Evolutionary conservation across 805 yeast genomes (phyloP).

Genomic region (Clavispora phyllophila): DNA sequence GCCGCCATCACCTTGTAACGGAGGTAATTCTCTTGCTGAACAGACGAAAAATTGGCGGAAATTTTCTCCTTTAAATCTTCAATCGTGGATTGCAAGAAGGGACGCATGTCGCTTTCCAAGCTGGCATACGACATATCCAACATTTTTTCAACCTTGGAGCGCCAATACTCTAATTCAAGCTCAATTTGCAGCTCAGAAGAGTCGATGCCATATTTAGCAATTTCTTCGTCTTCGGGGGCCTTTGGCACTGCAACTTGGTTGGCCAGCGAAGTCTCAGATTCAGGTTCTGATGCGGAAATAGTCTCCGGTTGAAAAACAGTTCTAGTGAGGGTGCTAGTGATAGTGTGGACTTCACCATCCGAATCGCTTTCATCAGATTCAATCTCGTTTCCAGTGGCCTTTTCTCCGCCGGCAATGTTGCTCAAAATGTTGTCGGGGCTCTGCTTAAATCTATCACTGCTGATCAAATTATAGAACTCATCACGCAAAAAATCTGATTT

Average conservation of each 20-base stretch:
- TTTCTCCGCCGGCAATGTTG: slow-evolving; percentile 2
- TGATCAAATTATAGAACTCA: slow-evolving; percentile 6
- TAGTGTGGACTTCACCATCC: not conserved
- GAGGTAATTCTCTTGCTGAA: slow-evolving; percentile 26
- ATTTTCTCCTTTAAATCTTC: slow-evolving; percentile 22
- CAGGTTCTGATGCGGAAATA: not conserved
- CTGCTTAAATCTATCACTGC: slow-evolving; percentile 2
- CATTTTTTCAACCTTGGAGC: slow-evolving; percentile 28
- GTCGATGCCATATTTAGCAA: not conserved
- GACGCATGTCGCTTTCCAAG: slow-evolving; percentile 28
- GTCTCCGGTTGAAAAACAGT: not conserved
- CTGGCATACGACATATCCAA: slow-evolving; percentile 29
- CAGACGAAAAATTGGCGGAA: slow-evolving; percentile 20
- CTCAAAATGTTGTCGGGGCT: not conserved
- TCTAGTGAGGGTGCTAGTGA: not conserved
- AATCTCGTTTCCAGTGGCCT: slow-evolving; percentile 5
- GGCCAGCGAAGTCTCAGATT: not conserved
- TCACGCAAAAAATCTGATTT: slow-evolving; percentile 11
- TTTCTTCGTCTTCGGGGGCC: not conserved
- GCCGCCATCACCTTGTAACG: slow-evolving; percentile 27
- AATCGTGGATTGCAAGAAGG: slow-evolving; percentile 19
- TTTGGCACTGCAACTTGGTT: not conserved
- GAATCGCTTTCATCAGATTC: slow-evolving; percentile 4
- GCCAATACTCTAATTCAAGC: slow-evolving; percentile 30
- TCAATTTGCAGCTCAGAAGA: slow-evolving; percentile 19